A percentile compares a stretch with the other conserved stretches of the same genome.
Evolutionary conservation across 768 basidiomycete genomes (phyloP).

Genomic region (Filobasidium wieringae): DNA sequence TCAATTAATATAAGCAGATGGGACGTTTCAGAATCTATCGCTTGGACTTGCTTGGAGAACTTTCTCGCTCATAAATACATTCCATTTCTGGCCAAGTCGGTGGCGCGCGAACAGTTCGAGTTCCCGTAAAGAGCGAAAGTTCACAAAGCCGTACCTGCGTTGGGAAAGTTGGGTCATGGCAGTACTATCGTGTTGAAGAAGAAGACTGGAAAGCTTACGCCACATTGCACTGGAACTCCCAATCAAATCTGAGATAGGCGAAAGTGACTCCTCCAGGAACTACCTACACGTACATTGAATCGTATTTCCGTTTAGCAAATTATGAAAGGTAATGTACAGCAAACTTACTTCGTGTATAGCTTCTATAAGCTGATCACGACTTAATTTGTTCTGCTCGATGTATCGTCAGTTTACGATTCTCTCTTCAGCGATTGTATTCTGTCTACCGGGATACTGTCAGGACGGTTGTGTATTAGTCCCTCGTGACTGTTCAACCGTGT

Average conservation of each 20-base stretch:
- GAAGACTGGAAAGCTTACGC: conserved; percentile 31
- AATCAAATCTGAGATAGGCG: conserved; percentile 38
- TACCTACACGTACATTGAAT: conserved; percentile 17
- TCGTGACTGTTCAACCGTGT: not conserved
- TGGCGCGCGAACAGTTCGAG: conserved; percentile 22
- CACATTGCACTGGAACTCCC: conserved; percentile 36
- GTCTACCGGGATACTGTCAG: not conserved
- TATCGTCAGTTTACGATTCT: not conserved
- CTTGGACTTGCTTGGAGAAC: conserved; percentile 28
- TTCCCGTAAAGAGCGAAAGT: conserved; percentile 17
- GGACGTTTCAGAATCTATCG: not conserved
- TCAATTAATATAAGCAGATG: conserved; percentile 1
- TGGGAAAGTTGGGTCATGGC: too few species aligned
- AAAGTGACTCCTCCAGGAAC: conserved; percentile 35
- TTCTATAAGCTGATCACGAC: conserved; percentile 30
- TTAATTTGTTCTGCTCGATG: conserved; percentile 29
- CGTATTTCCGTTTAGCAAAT: not conserved
- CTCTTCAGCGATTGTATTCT: not conserved
- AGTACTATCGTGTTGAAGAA: not conserved
- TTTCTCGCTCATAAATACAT: conserved; percentile 36
- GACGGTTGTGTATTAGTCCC: not conserved
- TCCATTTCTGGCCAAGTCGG: conserved; percentile 34
- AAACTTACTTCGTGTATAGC: conserved; percentile 30
- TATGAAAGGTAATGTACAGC: not conserved
- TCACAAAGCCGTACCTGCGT: not conserved